Evolutionary conservation across 2,329 filamentous ascomycete genomes (phyloP).

Genomic region (Scolecobasidium constrictum): DNA sequence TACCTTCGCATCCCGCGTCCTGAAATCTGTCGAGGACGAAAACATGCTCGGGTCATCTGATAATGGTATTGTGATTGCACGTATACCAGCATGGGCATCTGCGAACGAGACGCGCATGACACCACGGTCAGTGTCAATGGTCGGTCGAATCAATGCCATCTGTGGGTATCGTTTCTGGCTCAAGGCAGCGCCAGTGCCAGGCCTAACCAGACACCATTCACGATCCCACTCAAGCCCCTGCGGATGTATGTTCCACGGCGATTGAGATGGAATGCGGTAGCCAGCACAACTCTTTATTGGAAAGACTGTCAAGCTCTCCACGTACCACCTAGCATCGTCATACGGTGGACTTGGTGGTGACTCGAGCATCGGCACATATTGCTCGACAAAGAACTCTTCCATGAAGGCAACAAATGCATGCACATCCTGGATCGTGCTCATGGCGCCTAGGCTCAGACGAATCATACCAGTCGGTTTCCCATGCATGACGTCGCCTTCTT

Average conservation of each 20-base stretch:
- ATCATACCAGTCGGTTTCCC: slow-evolving; percentile 85
- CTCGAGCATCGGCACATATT: background rate
- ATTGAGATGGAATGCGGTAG: slow-evolving; percentile 53
- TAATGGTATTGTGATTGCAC: slow-evolving; percentile 41
- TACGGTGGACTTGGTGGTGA: background rate
- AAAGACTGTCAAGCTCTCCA: slow-evolving; percentile 52
- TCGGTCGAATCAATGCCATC: slow-evolving; percentile 76
- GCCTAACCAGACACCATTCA: slow-evolving; percentile 90
- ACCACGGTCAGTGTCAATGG: slow-evolving; percentile 58
- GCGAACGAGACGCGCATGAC: slow-evolving; percentile 50
- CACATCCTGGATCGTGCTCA: slow-evolving; percentile 73
- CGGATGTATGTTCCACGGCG: slow-evolving; percentile 62
- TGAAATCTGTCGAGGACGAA: slow-evolving; percentile 25
- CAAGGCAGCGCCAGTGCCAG: slow-evolving; percentile 71
- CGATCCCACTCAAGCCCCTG: slow-evolving; percentile 91
- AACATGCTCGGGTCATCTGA: slow-evolving; percentile 56
- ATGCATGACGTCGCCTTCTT: slow-evolving; percentile 67
- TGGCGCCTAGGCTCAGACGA: slow-evolving; percentile 76
- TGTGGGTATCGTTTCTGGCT: slow-evolving; percentile 80
- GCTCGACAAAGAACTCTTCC: slow-evolving; percentile 32
- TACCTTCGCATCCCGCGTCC: slow-evolving; percentile 51
- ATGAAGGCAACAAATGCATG: slow-evolving; percentile 61
- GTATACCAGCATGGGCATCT: slow-evolving; percentile 23
- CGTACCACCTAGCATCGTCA: slow-evolving; percentile 11
- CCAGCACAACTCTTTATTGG: slow-evolving; percentile 92